Evolutionary conservation across 228 moss, liverwort and hornwort species (phyloP).

Genomic region (Sphagnum magellanicum): DNA sequence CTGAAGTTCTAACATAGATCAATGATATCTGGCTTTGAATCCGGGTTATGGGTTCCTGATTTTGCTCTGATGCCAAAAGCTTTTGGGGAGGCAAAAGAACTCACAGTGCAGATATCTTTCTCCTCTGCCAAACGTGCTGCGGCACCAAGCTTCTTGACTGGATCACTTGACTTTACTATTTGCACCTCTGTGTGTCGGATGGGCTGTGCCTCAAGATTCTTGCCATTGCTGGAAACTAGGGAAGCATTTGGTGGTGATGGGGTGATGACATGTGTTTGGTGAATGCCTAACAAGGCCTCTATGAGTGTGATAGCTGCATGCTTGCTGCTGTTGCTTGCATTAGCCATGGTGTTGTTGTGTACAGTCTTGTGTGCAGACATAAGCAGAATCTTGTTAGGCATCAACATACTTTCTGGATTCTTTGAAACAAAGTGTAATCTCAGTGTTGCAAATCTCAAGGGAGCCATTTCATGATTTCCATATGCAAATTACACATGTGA

Average conservation of each 20-base stretch:
- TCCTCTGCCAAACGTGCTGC: no score
- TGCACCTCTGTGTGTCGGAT: no score
- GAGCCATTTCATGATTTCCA: background rate
- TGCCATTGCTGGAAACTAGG: no score
- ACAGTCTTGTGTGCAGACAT: conserved; percentile 29
- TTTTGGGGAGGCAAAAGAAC: no score
- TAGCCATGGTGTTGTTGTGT: conserved; percentile 20
- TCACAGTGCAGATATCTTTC: no score
- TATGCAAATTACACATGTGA: background rate
- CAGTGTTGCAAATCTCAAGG: background rate
- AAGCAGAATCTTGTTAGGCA: background rate
- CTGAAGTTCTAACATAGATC: no score
- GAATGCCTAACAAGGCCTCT: conserved; percentile 28
- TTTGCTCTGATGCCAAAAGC: no score
- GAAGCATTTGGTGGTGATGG: background rate
- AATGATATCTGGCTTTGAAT: no score
- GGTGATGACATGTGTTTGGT: conserved; percentile 10
- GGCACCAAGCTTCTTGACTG: no score
- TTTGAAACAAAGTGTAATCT: background rate
- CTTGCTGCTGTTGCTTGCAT: conserved; percentile 35
- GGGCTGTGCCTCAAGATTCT: no score
- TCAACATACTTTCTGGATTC: background rate
- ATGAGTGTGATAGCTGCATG: conserved; percentile 38
- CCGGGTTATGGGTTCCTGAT: no score
- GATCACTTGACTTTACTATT: no score